Evolutionary conservation across 108 stramenopile species (phyloP), one percentile per base, ranked within the genome.

Genomic region (Fragilariopsis cylindrus): DNA sequence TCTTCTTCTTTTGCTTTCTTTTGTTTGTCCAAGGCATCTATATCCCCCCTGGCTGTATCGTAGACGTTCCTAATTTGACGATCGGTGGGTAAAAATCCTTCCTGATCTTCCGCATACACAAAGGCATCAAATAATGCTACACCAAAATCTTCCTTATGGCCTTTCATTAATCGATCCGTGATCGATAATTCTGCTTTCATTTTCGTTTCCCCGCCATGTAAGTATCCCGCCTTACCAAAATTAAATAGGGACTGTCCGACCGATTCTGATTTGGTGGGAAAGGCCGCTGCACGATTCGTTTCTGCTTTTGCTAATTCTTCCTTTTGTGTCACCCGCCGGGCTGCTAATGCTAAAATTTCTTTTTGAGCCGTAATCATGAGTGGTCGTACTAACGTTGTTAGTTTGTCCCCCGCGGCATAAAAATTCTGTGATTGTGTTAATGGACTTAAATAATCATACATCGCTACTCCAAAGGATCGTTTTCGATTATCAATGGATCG

Each of bases 101-200:
- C 79, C 19, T 73, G 82, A 46, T 93, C 92, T 78, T 93, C 92
- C 72, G 90, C 78, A 8, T 82, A 69, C 48, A 69, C 84, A 56
- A 94, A 85, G 1, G 79, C 71, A 11, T 77, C 75, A 65, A 78
- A 94, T 60, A 91, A 21, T 48, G 81, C 78, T 7, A 88, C 49
- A 42, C 93, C 93, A 73, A 94, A 91, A 53, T 84, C 83, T 70
- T 94, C 84, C 69, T 94, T 92, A 58, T 88, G 84, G 5, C 80
- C 86, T 50, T 79, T 80, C 56, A 91, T 88, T 55, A 84, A 79
- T 7, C 79, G 43, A 46, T 92, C 85, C 64, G 85, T 60, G 70
- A 91, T 70, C 12, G 81, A 75, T 60, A 92, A 57, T 66, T 95
- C 90, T 5, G 91, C 83, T 75, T 89, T 87, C 53, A 85, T 70